Base-by-base conservation (phyloP, 257 asterid genomes). In the Striga asiatica region DNA sequence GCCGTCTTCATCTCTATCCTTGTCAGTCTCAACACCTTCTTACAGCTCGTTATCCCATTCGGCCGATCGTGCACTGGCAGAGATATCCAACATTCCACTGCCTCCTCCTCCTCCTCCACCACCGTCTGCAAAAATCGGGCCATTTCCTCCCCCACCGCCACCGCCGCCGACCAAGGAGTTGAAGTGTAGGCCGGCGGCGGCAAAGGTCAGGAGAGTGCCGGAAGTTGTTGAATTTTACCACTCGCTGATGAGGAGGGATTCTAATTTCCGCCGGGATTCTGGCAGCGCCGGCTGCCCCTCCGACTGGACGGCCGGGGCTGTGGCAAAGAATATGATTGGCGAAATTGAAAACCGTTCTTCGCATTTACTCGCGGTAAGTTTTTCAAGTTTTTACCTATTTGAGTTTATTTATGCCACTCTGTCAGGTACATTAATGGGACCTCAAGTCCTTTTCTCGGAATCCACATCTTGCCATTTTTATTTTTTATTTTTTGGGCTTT, bases 331-430 rank as follows among this genome's bases (percentile, higher is more conserved):
- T 53, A 92, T 92, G 99, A 92, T 92, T 14, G 99, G 99, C 50
- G 99, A 92, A 66, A 92, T 92, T 46, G 99, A 88, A 77, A 92
- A 88, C 83, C 99, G 99, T 39, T 92, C 99, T 0, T 60, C 93
- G 0, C 86, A 92, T 81, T 81, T 92, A 78, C 84, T 84, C 0
- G 97, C 99, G 12, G 99, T 92, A 79, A 79, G 83, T 80, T 47
- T 14, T 37, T 18, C 4, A 1, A 41, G 16, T 12, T 49, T 23
- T 41, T 53, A 27, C 45, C 65, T 6, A 19, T 29, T 50, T 51
- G 5, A 18, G 18, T 13, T 42, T 46, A 69, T 59, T 74, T 16
- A 34, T 4, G 35, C 65, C 65, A 42, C 60, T 27, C 78, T 72
- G 81, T 65, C 84, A 32, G 54, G 61, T 81, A 76, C 71, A 52